phyloP scores from a whole-genome alignment of 371 early-diverging fungal genomes.

The Saksenaea vasiformis region DNA sequence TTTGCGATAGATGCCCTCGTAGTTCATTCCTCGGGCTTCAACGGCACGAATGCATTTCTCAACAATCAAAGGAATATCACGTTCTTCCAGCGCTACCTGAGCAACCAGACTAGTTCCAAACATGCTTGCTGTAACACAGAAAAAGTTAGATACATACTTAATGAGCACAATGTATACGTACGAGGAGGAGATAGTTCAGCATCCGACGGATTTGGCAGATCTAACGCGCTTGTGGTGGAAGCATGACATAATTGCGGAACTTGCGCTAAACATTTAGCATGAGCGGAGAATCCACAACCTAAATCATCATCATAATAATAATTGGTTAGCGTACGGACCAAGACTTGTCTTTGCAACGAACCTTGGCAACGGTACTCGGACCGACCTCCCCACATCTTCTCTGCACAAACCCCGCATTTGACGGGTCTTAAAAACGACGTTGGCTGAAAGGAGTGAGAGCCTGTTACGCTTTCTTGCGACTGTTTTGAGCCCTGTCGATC shows the following conservation, averaged over 20 bases:
- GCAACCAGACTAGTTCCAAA: constrained; percentile 36
- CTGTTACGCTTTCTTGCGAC: constrained; percentile 22
- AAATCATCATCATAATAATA: neutral
- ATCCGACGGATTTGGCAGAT: constrained; percentile 13
- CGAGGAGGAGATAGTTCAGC: neutral
- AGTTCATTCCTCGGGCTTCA: constrained; percentile 75
- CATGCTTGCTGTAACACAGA: constrained; percentile 9
- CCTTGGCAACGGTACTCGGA: constrained; percentile 66
- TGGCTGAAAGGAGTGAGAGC: constrained; percentile 50
- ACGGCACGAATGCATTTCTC: constrained; percentile 78
- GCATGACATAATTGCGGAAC: constrained; percentile 38
- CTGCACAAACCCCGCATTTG: constrained; percentile 75
- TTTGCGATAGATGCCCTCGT: constrained; percentile 93
- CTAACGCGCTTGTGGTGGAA: constrained; percentile 18
- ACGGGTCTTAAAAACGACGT: constrained; percentile 61
- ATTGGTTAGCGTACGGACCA: neutral
- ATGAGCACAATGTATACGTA: neutral
- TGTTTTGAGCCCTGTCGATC: constrained; percentile 19
- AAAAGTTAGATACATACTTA: neutral
- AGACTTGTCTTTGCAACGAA: neutral
- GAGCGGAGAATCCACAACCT: constrained; percentile 29
- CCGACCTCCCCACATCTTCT: constrained; percentile 75
- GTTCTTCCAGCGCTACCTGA: constrained; percentile 32
- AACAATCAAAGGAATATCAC: constrained; percentile 72
- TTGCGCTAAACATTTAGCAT: constrained; percentile 38